Conservation (phyloP, 768 basidiomycete species). For the Mycena vulgaris region DNA sequence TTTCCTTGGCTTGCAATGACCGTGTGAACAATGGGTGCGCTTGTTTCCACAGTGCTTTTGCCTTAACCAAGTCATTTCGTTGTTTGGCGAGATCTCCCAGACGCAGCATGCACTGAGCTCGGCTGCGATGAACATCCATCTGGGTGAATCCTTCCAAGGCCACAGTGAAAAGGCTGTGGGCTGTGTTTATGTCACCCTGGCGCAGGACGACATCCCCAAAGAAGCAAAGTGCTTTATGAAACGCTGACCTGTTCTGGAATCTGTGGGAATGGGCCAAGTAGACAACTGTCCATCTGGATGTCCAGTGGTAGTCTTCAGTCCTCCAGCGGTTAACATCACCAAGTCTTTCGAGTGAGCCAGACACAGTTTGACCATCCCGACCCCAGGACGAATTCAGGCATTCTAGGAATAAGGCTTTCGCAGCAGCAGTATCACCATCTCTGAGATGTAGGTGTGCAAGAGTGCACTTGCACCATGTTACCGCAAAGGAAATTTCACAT, state of each 20-base stretch:
- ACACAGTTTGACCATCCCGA: not conserved
- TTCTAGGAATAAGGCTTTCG: not conserved
- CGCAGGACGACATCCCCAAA: too few species aligned
- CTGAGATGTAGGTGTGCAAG: not conserved
- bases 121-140: too few species aligned
- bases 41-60: too few species aligned
- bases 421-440: not conserved
- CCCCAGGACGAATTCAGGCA: not conserved
- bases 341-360: not conserved
- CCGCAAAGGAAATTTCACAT: not conserved
- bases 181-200: too few species aligned
- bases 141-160: too few species aligned
- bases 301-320: not conserved
- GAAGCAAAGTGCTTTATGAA: too few species aligned
- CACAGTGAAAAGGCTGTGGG: too few species aligned
- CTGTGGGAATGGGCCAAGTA: not conserved
- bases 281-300: not conserved
- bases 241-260: not conserved
- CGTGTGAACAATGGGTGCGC: too few species aligned
- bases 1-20: too few species aligned
- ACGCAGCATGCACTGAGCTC: too few species aligned
- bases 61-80: too few species aligned
- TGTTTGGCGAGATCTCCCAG: too few species aligned
- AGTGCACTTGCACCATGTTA: not conserved
- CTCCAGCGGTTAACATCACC: not conserved